These are phyloP conservation scores for Epicoccum sorghinum DNA, from an alignment of 2,329 filamentous ascomycete species.

Conservation along the genomic window DNA sequence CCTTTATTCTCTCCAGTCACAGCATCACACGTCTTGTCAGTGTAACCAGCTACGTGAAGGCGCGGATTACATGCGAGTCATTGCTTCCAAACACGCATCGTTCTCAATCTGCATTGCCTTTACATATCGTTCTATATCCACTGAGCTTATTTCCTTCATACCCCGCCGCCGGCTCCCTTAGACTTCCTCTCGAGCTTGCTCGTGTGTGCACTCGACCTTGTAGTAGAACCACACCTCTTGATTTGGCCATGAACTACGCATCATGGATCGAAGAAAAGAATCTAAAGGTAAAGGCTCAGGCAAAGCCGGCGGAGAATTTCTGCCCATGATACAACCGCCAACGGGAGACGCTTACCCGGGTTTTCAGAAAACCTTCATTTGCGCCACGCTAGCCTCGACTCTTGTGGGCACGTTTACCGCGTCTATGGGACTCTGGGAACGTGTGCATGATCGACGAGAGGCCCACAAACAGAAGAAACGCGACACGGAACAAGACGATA, in stretches of 20 bases:
- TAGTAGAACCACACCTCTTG: conserved; percentile 3
- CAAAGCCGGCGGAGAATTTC: conserved; percentile 5
- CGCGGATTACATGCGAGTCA: conserved; percentile 7
- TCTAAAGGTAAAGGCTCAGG: conserved; percentile 43
- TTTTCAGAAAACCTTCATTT: conserved; percentile 52
- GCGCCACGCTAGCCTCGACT: conserved; percentile 53
- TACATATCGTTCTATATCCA: conserved; percentile 1
- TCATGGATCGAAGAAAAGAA: conserved; percentile 55
- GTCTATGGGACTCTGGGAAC: conserved; percentile 52
- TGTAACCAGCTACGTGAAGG: conserved; percentile 15
- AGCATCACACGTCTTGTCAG: conserved; percentile 12
- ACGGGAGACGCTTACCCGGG: conserved; percentile 9
- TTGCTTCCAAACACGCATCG: conserved; percentile 1
- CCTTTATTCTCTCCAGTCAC: conserved; percentile 11
- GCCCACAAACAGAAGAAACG: conserved; percentile 49
- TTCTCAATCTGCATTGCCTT: background rate
- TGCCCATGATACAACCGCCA: conserved; percentile 15
- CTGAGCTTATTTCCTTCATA: background rate
- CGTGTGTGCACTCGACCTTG: conserved; percentile 5
- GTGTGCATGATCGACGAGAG: conserved; percentile 44
- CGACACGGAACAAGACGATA: conserved; percentile 42
- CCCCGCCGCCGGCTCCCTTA: conserved; percentile 14
- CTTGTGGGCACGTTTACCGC: conserved; percentile 53
- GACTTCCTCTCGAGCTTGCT: conserved; percentile 1
- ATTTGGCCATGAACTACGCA: conserved; percentile 50